Percentiles rank a stretch among this genome's conserved stretches.
phyloP scores from a whole-genome alignment of 495 filamentous ascomycete species.

The Staphylotrichum tortipilum region DNA sequence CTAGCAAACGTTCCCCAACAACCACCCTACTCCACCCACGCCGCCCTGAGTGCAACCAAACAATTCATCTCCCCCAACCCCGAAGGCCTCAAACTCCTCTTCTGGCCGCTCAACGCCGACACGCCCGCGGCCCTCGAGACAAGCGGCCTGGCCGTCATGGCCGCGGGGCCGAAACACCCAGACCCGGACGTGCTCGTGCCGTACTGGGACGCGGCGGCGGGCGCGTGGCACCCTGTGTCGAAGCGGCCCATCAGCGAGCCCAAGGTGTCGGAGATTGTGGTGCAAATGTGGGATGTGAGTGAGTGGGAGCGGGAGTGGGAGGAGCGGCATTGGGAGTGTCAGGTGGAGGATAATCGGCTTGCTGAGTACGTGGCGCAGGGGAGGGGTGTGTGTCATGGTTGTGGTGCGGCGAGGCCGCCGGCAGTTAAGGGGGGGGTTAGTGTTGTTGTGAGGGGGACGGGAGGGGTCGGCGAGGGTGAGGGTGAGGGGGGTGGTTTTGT shows the following conservation, averaged over 20 bases:
- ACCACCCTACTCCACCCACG: background rate
- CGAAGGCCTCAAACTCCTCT: background rate
- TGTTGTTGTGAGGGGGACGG: constrained; percentile 1
- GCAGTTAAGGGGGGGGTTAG: background rate
- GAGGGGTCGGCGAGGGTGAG: background rate
- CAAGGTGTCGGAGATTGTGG: background rate
- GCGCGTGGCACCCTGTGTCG: background rate
- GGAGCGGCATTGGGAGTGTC: background rate
- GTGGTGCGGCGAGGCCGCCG: constrained; percentile 1
- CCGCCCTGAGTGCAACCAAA: background rate
- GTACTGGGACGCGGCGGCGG: background rate
- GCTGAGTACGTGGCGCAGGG: background rate
- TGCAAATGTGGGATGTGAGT: background rate
- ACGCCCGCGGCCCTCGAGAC: background rate
- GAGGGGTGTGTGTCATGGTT: background rate
- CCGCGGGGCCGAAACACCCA: background rate
- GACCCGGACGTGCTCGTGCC: background rate
- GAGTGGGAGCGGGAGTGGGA: background rate
- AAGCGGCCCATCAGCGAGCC: background rate
- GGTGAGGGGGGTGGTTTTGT: background rate
- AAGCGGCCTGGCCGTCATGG: constrained; percentile 1
- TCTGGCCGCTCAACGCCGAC: constrained; percentile 2
- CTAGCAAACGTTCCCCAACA: background rate
- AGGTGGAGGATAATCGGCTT: background rate
- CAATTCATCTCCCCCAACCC: background rate